Evolutionary conservation across 106 monocot species (phyloP).

Genomic region (Platanthera guangdongensis): DNA sequence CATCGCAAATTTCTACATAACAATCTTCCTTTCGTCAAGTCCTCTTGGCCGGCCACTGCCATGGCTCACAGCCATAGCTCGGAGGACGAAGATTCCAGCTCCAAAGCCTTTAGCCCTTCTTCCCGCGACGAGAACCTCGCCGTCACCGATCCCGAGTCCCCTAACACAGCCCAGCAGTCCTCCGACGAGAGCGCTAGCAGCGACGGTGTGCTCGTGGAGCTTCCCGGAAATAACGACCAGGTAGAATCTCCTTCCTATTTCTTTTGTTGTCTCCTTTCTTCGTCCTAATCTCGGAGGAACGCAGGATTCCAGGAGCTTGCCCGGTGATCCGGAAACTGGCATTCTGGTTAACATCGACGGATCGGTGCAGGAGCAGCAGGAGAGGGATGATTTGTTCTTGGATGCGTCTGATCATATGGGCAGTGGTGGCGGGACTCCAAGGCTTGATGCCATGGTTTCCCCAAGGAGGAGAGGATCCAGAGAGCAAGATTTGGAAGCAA

Average conservation of each 20-base stretch:
- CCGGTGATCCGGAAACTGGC: slow-evolving; percentile 41
- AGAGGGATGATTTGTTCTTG: slow-evolving; percentile 68
- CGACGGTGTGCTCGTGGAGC: slow-evolving; percentile 94
- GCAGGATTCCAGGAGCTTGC: slow-evolving; percentile 24
- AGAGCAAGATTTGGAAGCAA: neutral
- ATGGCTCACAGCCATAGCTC: slow-evolving; percentile 12
- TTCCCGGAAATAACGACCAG: slow-evolving; percentile 43
- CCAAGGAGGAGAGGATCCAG: slow-evolving; percentile 9
- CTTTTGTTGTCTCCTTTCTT: neutral
- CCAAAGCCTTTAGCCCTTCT: slow-evolving; percentile 16
- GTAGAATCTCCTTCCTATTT: slow-evolving; percentile 8
- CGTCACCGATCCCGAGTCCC: slow-evolving; percentile 15
- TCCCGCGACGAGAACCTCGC: too few species aligned
- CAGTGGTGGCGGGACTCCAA: slow-evolving; percentile 12
- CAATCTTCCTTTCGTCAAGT: too few species aligned
- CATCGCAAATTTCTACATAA: too few species aligned
- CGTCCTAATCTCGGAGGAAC: neutral
- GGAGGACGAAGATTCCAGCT: slow-evolving; percentile 24
- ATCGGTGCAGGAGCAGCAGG: slow-evolving; percentile 54
- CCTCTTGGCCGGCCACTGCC: neutral
- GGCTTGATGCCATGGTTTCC: slow-evolving; percentile 51
- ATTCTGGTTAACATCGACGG: slow-evolving; percentile 79
- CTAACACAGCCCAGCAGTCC: slow-evolving; percentile 20
- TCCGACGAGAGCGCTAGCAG: slow-evolving; percentile 59
- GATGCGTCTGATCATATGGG: slow-evolving; percentile 71